A percentile compares a stretch with the other conserved stretches of the same genome.
These are phyloP conservation scores for Lipomyces lipofer DNA, from an alignment of 805 yeast species.

Conservation along the genomic window DNA sequence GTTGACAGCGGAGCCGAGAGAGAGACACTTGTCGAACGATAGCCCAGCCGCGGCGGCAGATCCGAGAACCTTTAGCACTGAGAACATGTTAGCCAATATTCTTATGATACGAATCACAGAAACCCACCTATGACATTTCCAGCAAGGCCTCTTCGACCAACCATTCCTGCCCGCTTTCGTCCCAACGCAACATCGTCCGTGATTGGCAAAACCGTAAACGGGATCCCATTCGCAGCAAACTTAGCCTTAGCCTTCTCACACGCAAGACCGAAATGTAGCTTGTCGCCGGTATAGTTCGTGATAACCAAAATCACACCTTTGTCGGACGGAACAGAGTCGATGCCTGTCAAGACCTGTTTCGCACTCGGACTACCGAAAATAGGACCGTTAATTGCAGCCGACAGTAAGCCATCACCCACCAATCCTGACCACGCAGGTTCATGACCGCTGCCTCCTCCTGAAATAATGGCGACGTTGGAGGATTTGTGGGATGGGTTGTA, in stretches of 20 bases:
- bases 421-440: constrained; percentile 93
- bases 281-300: constrained; percentile 93
- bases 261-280: constrained; percentile 87
- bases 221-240: constrained; percentile 1
- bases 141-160: constrained; percentile 92
- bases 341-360: constrained; percentile 73
- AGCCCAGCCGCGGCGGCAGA: constrained; percentile 57
- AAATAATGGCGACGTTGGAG: constrained; percentile 57
- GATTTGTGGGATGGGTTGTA: constrained; percentile 35
- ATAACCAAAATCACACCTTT: constrained; percentile 74
- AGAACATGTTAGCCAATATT: background rate
- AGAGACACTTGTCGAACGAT: constrained; percentile 54
- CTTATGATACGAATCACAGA: background rate
- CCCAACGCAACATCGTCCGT: constrained; percentile 96
- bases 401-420: constrained; percentile 78
- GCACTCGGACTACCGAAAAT: constrained; percentile 93
- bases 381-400: constrained; percentile 86
- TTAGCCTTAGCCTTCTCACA: constrained; percentile 56
- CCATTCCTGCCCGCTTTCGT: constrained; percentile 79
- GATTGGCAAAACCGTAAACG: constrained; percentile 60
- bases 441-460: constrained; percentile 97
- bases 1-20: constrained; percentile 61
- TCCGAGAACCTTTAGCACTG: constrained; percentile 79
- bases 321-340: constrained; percentile 41
- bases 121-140: constrained; percentile 65